Percentiles rank a stretch among this genome's conserved stretches.
These are phyloP conservation scores for Ceratocystis eucalypticola DNA, from an alignment of 2,329 filamentous ascomycete genomes.

Conservation along the genomic window DNA sequence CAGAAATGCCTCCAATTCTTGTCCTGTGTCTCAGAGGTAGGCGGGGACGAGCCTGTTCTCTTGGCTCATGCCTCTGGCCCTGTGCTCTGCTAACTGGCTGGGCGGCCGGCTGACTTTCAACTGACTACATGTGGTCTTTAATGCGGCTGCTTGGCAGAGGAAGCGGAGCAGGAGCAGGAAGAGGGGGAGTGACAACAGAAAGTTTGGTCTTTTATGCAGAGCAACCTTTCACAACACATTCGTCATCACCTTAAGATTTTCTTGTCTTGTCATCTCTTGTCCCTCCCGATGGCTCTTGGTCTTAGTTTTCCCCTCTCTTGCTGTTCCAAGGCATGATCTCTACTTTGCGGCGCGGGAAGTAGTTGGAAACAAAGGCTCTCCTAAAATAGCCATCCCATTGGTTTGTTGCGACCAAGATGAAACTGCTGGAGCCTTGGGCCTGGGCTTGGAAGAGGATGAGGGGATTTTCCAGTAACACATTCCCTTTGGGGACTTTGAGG, in stretches of 20 bases:
- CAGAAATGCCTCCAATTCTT: not conserved
- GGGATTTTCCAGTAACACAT: not conserved
- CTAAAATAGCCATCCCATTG: not conserved
- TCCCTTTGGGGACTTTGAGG: not conserved
- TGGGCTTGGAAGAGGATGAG: not conserved
- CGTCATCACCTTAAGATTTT: not conserved
- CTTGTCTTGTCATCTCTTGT: not conserved
- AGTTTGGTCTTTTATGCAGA: not conserved
- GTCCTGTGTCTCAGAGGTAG: not conserved
- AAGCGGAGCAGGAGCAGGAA: not conserved
- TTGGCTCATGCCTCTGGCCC: not conserved
- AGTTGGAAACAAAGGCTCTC: not conserved
- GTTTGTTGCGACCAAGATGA: slow-evolving; percentile 7
- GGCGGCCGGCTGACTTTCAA: not conserved
- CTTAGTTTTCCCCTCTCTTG: not conserved
- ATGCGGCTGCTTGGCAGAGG: not conserved
- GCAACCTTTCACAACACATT: not conserved
- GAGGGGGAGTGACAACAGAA: not conserved
- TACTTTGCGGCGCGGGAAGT: not conserved
- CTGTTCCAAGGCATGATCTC: not conserved
- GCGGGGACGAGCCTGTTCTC: not conserved
- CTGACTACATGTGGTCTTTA: not conserved
- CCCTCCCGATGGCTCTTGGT: not conserved
- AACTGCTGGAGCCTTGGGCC: not conserved
- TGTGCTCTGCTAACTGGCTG: not conserved